Base-by-base conservation (phyloP, 164 flowering plant species). In the Vitis labrusca region DNA sequence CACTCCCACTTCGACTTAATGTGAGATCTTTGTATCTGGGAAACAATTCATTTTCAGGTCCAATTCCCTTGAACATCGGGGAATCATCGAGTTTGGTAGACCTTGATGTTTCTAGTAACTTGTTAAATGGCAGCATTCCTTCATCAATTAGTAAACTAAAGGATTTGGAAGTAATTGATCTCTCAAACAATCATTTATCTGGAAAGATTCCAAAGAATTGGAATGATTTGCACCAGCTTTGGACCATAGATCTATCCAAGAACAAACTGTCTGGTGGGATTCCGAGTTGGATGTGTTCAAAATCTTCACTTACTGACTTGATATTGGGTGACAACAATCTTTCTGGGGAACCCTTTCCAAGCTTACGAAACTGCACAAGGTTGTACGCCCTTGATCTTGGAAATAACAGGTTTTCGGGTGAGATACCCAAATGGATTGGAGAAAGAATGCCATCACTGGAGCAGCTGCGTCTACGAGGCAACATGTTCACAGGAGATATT, bases 181-280 rank as follows among this genome's bases (percentile, higher is more conserved):
- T 78, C 3, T 57, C 73, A 17, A 52, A 57, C 32, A 83, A 83
- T 44, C 37, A 17, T 1, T 16, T 78, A 0, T 80, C 74, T 0
- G 81, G 82, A 4, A 37, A 63, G 3, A 19, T 80, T 52, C 81
- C 81, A 7, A 5, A 64, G 9, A 67, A 65, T 65, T 77, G 84
- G 79, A 15, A 16, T 5, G 29, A 66, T 15, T 13, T 44, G 11
- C 12, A 5, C 0, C 1, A 4, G 0, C 59, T 84, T 3, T 3
- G 14, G 7, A 27, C 32, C 10, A 27, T 82, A 0, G 69, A 71
- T 61, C 17, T 85, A 37, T 55, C 65, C 12, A 59, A 63, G 17
- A 85, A 85, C 51, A 58, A 54, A 19, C 16, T 84, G 13, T 65
- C 71, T 1, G 85, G 85, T 6, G 32, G n/a, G 0, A 78, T 86